A percentile compares a stretch with the other conserved stretches of the same genome.
Conservation (phyloP, 768 basidiomycete species). For the Rhodocollybia butyracea region DNA sequence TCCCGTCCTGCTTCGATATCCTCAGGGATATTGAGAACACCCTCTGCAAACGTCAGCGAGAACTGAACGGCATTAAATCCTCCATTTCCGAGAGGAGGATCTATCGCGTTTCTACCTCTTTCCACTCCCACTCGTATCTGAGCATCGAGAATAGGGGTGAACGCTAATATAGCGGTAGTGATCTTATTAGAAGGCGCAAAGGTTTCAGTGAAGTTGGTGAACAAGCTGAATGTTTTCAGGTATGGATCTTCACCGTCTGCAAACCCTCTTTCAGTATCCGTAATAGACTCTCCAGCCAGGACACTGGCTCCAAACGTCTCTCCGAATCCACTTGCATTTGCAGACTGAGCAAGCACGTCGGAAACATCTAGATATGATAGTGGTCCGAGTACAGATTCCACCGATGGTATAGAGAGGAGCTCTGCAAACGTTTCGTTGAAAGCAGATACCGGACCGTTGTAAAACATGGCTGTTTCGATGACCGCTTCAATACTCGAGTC, state of each 20-base stretch:
- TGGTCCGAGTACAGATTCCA: slow-evolving; percentile 22
- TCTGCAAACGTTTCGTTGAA: slow-evolving; percentile 29
- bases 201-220: slow-evolving; percentile 23
- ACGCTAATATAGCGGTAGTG: slow-evolving; percentile 26
- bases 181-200: slow-evolving; percentile 18
- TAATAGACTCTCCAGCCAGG: slow-evolving; percentile 17
- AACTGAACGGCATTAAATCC: slow-evolving; percentile 33
- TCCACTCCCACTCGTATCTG: slow-evolving; percentile 30
- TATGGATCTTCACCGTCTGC: slow-evolving; percentile 23
- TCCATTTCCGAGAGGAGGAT: slow-evolving; percentile 21
- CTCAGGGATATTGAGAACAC: slow-evolving; percentile 16
- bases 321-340: slow-evolving; percentile 28
- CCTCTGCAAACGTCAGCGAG: slow-evolving; percentile 21
- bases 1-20: slow-evolving; percentile 22
- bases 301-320: slow-evolving; percentile 35
- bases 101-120: slow-evolving; percentile 36
- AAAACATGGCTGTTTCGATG: slow-evolving; percentile 30
- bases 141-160: slow-evolving; percentile 34
- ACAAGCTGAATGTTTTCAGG: slow-evolving; percentile 28
- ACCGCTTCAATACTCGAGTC: slow-evolving; percentile 16
- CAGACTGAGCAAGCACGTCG: slow-evolving; percentile 24
- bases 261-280: background rate
- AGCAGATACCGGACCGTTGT: slow-evolving; percentile 31
- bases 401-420: slow-evolving; percentile 35
- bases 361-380: slow-evolving; percentile 35